A percentile compares a stretch with the other conserved stretches of the same genome.
Conservation (phyloP, 2,329 filamentous ascomycete genomes). For the Xylariaceae sp. region DNA sequence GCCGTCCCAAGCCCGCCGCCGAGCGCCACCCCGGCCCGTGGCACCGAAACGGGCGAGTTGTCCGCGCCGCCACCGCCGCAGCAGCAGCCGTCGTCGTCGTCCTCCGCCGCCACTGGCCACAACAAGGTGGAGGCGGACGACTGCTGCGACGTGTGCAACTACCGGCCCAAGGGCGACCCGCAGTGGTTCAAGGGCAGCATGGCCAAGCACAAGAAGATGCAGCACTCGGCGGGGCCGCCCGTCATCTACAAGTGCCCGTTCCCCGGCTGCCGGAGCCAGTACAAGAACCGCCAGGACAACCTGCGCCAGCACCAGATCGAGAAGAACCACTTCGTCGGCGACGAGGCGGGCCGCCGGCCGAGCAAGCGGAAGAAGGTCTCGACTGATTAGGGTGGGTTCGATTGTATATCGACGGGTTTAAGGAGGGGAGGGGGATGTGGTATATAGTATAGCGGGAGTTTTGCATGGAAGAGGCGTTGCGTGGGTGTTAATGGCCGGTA, state of each 20-base stretch:
- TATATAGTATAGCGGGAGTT: constrained; percentile 5
- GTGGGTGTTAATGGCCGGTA: constrained; percentile 2
- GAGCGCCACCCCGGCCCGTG: constrained; percentile 14
- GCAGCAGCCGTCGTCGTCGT: constrained; percentile 20
- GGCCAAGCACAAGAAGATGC: constrained; percentile 60
- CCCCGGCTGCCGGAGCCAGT: constrained; percentile 57
- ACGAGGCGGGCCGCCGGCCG: constrained; percentile 41
- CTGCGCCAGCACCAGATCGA: constrained; percentile 59
- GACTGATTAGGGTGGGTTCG: not conserved
- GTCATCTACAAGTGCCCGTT: constrained; percentile 56
- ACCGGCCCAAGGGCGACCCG: constrained; percentile 59
- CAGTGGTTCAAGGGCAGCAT: constrained; percentile 62
- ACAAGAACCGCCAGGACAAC: constrained; percentile 59
- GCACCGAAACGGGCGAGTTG: constrained; percentile 10
- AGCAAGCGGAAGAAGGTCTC: constrained; percentile 52
- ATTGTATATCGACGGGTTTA: not conserved
- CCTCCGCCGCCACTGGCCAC: not conserved
- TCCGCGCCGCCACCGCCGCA: too few relatives aligned
- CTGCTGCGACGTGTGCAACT: constrained; percentile 56
- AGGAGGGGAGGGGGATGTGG: not conserved
- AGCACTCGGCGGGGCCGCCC: constrained; percentile 53
- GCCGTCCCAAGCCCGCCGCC: constrained; percentile 15
- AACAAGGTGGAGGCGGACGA: constrained; percentile 47
- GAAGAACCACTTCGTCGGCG: constrained; percentile 57
- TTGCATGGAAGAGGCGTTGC: constrained; percentile 20